Evolutionary conservation across 352 stramenopile species (phyloP).

Genomic region (Phytophthora rubi): DNA sequence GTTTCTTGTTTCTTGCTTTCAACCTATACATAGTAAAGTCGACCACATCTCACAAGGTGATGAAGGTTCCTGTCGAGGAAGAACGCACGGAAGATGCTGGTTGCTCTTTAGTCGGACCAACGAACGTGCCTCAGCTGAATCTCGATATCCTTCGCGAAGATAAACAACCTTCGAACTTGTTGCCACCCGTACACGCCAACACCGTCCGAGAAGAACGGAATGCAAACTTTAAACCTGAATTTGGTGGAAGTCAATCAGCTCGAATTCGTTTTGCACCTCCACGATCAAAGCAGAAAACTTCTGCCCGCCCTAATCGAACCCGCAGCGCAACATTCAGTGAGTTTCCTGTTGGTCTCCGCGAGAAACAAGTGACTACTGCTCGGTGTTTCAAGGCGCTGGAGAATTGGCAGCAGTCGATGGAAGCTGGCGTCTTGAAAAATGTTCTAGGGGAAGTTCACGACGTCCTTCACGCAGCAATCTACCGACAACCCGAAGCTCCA

Average conservation of each 20-base stretch:
- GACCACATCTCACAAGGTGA: neutral
- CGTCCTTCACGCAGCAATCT: constrained; percentile 21
- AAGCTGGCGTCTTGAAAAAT: constrained; percentile 32
- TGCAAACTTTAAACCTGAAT: neutral
- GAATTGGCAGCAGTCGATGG: constrained; percentile 30
- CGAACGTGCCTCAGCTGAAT: constrained; percentile 5
- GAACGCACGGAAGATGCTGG: constrained; percentile 13
- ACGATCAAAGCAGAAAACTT: neutral
- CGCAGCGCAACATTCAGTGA: neutral
- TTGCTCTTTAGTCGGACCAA: neutral
- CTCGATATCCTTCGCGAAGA: neutral
- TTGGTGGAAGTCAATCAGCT: constrained; percentile 13
- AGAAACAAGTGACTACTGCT: constrained; percentile 29
- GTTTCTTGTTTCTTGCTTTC: no score
- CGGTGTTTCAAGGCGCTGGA: constrained; percentile 44
- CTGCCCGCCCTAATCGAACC: neutral
- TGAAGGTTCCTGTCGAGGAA: constrained; percentile 11
- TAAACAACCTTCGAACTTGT: neutral
- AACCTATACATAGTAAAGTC: constrained; percentile 13
- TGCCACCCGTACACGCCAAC: constrained; percentile 25
- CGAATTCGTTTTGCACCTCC: constrained; percentile 37
- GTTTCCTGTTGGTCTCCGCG: neutral
- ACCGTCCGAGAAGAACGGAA: constrained; percentile 9
- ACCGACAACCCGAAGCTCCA: constrained; percentile 2
- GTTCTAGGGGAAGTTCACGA: constrained; percentile 24